Conservation (phyloP, 2,329 filamentous ascomycete species). For the Huntiella abstrusa region DNA sequence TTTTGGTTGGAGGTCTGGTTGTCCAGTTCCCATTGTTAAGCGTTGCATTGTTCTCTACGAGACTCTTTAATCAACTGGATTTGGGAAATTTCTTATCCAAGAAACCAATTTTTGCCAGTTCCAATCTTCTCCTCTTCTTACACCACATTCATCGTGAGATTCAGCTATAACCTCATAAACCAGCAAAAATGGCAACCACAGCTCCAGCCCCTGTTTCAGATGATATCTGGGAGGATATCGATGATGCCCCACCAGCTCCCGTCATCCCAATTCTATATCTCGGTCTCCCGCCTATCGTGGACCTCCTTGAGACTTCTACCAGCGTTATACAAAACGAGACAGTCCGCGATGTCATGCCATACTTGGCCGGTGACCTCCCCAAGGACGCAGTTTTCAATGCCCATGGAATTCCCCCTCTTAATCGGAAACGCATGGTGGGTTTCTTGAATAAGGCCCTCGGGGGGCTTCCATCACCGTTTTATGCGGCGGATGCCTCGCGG, state of each 20-base stretch:
- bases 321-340: constrained; percentile 51
- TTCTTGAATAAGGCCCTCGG: constrained; percentile 43
- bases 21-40: too few relatives aligned
- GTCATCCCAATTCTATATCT: constrained; percentile 38
- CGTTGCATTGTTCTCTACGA: too few relatives aligned
- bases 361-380: constrained; percentile 27
- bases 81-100: too few relatives aligned
- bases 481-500: constrained; percentile 63
- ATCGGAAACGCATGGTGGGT: constrained; percentile 38
- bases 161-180: too few relatives aligned
- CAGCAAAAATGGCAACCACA: too few relatives aligned
- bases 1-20: too few relatives aligned
- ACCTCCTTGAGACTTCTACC: constrained; percentile 47
- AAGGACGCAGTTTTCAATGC: constrained; percentile 42
- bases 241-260: not conserved
- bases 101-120: too few relatives aligned
- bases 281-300: constrained; percentile 40
- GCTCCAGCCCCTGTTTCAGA: too few relatives aligned
- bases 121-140: too few relatives aligned
- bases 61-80: too few relatives aligned
- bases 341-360: constrained; percentile 47
- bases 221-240: constrained; percentile 11
- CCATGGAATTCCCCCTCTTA: constrained; percentile 57
- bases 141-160: too few relatives aligned
- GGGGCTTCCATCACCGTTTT: constrained; percentile 49